phyloP scores from a whole-genome alignment of 306 rosid genomes.

The Sophora flavescens region DNA sequence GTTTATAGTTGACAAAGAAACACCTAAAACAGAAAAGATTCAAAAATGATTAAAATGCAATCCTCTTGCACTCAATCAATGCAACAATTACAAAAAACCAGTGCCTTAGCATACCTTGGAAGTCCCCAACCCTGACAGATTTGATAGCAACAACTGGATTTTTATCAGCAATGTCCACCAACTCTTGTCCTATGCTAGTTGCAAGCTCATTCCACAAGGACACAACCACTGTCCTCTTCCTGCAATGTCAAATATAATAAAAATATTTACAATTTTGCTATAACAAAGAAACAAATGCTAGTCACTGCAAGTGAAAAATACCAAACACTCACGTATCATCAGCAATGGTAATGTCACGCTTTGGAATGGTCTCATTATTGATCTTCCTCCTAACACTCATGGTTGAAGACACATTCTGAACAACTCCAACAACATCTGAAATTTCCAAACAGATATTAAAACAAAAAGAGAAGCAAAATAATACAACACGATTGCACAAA shows the following conservation, averaged over 20 bases:
- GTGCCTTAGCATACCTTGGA: slow-evolving; percentile 73
- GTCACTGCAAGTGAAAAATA: background rate
- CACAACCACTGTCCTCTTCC: slow-evolving; percentile 87
- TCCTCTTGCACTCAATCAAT: background rate
- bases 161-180: slow-evolving; percentile 71
- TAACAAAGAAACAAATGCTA: background rate
- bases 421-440: slow-evolving; percentile 89
- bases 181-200: slow-evolving; percentile 76
- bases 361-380: slow-evolving; percentile 77
- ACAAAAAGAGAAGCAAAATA: background rate
- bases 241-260: slow-evolving; percentile 43
- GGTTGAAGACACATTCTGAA: slow-evolving; percentile 82
- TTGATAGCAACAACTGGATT: slow-evolving; percentile 85
- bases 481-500: background rate
- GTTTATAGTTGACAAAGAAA: slow-evolving; percentile 79
- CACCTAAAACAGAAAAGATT: slow-evolving; percentile 59
- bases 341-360: slow-evolving; percentile 95
- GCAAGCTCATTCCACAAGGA: slow-evolving; percentile 97
- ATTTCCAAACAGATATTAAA: background rate
- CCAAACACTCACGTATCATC: slow-evolving; percentile 74
- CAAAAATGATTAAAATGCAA: background rate
- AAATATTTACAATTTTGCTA: background rate
- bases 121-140: slow-evolving; percentile 88
- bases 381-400: slow-evolving; percentile 88
- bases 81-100: background rate